Percentiles rank a stretch among this genome's conserved stretches.
phyloP scores from a whole-genome alignment of 1,139 yeast species.

The Kodamaea alishanica region DNA sequence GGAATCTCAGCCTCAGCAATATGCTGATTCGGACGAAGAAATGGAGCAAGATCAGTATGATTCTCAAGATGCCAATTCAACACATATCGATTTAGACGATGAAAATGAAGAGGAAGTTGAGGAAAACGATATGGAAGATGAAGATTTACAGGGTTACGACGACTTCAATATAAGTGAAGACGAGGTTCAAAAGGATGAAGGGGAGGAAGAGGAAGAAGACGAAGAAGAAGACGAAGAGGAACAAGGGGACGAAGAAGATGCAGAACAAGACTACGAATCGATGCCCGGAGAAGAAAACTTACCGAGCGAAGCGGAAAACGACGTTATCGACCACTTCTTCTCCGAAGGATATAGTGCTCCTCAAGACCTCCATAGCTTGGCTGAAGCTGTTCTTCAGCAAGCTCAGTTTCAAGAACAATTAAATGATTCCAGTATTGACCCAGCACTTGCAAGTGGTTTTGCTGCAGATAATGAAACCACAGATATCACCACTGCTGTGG shows the following conservation, averaged over 20 bases:
- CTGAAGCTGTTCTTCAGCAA: constrained; percentile 11
- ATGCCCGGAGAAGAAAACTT: background rate
- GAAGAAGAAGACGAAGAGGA: constrained; percentile 7
- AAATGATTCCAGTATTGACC: background rate
- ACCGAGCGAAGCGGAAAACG: background rate
- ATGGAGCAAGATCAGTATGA: background rate
- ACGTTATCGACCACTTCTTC: too few relatives aligned
- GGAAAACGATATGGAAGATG: constrained; percentile 1
- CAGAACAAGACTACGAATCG: background rate
- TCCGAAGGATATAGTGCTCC: constrained; percentile 1
- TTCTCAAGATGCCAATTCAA: background rate
- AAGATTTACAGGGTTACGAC: background rate
- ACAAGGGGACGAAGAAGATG: constrained; percentile 6
- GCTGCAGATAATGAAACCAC: constrained; percentile 23
- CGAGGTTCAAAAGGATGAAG: constrained; percentile 2
- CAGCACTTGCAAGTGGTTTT: constrained; percentile 13
- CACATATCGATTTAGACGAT: background rate
- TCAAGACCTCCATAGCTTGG: constrained; percentile 4
- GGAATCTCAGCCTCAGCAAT: background rate
- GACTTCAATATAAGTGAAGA: background rate
- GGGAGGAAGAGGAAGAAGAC: constrained; percentile 3
- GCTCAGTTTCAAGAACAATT: background rate
- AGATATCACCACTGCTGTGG: constrained; percentile 8
- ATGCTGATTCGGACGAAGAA: background rate
- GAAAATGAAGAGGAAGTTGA: constrained; percentile 3